Percentiles rank a stretch among this genome's conserved stretches.
Conservation (phyloP, 2,329 filamentous ascomycete species). For the Penicillium freii region DNA sequence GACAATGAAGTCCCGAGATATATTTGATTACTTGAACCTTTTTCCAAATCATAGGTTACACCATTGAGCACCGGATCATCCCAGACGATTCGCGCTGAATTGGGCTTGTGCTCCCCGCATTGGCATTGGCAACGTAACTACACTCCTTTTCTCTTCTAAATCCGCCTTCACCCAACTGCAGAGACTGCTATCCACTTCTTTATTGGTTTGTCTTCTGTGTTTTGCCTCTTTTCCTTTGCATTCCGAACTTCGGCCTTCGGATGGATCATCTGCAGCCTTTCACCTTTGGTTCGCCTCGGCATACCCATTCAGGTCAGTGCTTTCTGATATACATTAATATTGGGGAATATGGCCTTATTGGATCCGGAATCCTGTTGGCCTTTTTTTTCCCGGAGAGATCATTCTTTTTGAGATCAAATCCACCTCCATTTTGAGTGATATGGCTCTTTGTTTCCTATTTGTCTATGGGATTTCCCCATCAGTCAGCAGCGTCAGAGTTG, state of each 20-base stretch:
- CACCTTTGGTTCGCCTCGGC: conserved; percentile 14
- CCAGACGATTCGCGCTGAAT: conserved; percentile 16
- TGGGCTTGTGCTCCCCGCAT: conserved; percentile 25
- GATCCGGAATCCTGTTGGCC: not conserved
- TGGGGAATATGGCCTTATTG: not conserved
- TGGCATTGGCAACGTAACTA: conserved; percentile 22
- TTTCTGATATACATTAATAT: conserved; percentile 1
- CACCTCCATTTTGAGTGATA: not conserved
- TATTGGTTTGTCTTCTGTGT: conserved; percentile 12
- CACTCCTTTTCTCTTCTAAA: conserved; percentile 24
- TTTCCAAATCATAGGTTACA: conserved; percentile 14
- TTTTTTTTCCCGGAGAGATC: not conserved
- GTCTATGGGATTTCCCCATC: not conserved
- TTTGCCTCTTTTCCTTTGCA: conserved; percentile 1
- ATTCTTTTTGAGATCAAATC: not conserved
- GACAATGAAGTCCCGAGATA: not conserved
- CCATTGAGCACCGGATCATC: conserved; percentile 20
- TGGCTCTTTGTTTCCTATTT: conserved; percentile 6
- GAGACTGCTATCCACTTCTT: conserved; percentile 7
- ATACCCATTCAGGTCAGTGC: conserved; percentile 30
- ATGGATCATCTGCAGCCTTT: conserved; percentile 27
- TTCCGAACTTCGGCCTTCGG: conserved; percentile 18
- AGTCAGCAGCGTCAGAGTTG: not conserved
- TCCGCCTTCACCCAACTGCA: conserved; percentile 13
- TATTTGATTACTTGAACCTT: not conserved